Evolutionary conservation across 148 eudicot species (phyloP).

Genomic region (Chenopodium formosanum): DNA sequence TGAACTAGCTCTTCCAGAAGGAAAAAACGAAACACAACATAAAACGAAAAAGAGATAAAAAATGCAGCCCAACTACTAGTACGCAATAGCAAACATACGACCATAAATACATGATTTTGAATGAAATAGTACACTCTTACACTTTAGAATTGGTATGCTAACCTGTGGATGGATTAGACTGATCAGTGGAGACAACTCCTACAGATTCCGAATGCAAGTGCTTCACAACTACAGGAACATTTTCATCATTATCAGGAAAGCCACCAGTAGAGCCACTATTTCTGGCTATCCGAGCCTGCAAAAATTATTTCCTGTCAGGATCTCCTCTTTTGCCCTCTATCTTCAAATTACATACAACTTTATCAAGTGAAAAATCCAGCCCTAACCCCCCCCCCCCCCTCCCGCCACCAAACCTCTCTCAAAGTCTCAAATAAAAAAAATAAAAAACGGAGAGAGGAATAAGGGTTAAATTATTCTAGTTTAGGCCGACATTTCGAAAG

Average conservation of each 20-base stretch:
- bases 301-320: neutral
- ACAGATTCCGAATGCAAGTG: conserved; percentile 33
- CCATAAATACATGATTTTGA: neutral
- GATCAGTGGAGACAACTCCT: conserved; percentile 19
- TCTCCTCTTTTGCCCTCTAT: neutral
- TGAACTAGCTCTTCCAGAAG: neutral
- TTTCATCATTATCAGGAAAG: conserved; percentile 25
- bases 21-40: neutral
- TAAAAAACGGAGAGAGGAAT: neutral
- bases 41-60: neutral
- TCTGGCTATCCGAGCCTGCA: conserved; percentile 36
- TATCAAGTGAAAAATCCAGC: too few relatives aligned
- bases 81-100: neutral
- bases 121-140: neutral
- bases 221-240: conserved; percentile 36
- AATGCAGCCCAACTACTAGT: neutral
- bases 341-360: neutral
- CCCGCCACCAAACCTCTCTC: too few relatives aligned
- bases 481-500: neutral
- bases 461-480: neutral
- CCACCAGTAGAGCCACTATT: conserved; percentile 17
- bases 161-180: conserved; percentile 37
- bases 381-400: too few relatives aligned
- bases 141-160: conserved; percentile 12
- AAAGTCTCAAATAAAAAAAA: too few relatives aligned